phyloP scores from a whole-genome alignment of 192 early-diverging fungal species.

The Coemansia sp. region DNA sequence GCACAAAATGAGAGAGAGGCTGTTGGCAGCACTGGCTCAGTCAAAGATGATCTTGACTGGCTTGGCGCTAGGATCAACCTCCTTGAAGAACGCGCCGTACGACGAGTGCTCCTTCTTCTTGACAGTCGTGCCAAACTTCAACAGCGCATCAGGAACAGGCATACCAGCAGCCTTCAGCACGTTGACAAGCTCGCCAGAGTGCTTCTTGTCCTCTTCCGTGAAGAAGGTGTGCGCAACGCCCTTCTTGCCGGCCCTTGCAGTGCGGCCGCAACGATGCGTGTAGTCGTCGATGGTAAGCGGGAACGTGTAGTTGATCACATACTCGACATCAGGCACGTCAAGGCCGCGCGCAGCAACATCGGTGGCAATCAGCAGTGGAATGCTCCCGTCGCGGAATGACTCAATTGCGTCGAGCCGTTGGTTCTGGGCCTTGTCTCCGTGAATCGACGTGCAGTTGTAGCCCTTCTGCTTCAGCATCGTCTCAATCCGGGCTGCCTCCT shows the following conservation, averaged over 20 bases:
- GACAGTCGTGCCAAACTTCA: slow-evolving; percentile 94
- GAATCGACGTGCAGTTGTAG: slow-evolving; percentile 82
- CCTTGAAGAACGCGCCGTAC: slow-evolving; percentile 95
- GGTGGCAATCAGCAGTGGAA: slow-evolving; percentile 89
- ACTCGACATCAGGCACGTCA: slow-evolving; percentile 88
- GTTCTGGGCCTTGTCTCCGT: slow-evolving; percentile 88
- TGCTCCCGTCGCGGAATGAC: slow-evolving; percentile 76
- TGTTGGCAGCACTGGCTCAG: no score
- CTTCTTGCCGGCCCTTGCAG: slow-evolving; percentile 89
- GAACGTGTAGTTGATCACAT: slow-evolving; percentile 96
- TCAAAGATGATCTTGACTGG: slow-evolving; percentile 91
- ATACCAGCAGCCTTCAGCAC: slow-evolving; percentile 86
- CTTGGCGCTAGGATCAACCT: slow-evolving; percentile 79
- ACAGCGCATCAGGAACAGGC: slow-evolving; percentile 79
- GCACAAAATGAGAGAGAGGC: background rate
- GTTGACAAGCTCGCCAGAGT: slow-evolving; percentile 87
- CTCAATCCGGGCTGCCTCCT: slow-evolving; percentile 87
- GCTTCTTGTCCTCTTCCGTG: slow-evolving; percentile 83
- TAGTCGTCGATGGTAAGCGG: slow-evolving; percentile 97
- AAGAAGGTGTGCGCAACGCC: slow-evolving; percentile 94
- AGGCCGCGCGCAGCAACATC: slow-evolving; percentile 91
- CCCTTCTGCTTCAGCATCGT: slow-evolving; percentile 68
- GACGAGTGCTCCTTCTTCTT: slow-evolving; percentile 96
- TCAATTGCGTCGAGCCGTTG: slow-evolving; percentile 79
- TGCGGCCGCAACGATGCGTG: slow-evolving; percentile 92